Base-by-base conservation (phyloP, 2,329 filamentous ascomycete species). In the Immersiporthe knoxdaviesiana region DNA sequence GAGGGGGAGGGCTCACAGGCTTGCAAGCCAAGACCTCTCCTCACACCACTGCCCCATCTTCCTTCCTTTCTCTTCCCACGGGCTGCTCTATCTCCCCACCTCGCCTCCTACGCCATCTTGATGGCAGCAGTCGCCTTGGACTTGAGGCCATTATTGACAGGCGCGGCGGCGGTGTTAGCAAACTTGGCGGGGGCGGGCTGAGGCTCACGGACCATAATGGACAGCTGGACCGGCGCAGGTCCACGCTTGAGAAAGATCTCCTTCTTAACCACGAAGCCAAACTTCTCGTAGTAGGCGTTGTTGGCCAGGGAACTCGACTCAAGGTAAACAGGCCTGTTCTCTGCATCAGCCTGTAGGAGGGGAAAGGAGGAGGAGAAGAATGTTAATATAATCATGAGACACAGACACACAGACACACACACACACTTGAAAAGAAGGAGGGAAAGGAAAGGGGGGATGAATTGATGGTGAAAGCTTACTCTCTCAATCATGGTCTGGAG, bases 161-260 rank as follows among this genome's bases (percentile, higher is more conserved):
- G 77, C 59, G 76, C 76, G 71, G 77, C 72, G 41, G 75, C 70
- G 60, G 75, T 72, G 72, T 78, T 79, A 72, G 67, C 68, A 66
- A 70, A 54, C 64, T 77, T 75, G 67, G 73, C 73, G 62, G 73
- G 73, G 60, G 72, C 73, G 56, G 73, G 69, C 74, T 81, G 81
- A 65, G 92, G 91, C 83, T 94, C 91, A 70, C 92, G 85, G 65
- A 95, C 90, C 92, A 97, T 97, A 80, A 94, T 91, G 76, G 92
- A 91, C 78, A 95, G 81, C 69, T 83, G 83, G 63, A 94, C 85
- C 37, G 90, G 87, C 70, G 84, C 82, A 37, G 79, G 78, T 12
- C 84, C 87, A 63, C 89, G 82, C 75, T 84, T 81, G 74, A 94
- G 81, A 76, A 85, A 84, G 73, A 95, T 86, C 74, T 89, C 85